Base-by-base conservation (phyloP, 108 stramenopile species). In the Cyclotella distinguenda region DNA sequence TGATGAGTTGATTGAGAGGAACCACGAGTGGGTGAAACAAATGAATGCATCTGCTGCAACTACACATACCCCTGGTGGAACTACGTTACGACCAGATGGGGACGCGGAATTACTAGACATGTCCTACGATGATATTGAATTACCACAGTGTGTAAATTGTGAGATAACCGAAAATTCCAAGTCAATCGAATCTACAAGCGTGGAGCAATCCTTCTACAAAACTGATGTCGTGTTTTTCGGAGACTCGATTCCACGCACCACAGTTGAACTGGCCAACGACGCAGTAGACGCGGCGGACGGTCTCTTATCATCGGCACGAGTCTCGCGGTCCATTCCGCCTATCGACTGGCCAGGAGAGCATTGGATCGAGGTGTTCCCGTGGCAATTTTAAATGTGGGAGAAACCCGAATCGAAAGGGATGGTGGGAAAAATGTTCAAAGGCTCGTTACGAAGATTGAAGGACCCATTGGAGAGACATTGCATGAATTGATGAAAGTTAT, bases 191-290 rank as follows among this genome's bases (percentile, higher is more conserved):
- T n/a, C n/a, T n/a, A n/a, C n/a, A n/a, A n/a, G n/a, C n/a, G n/a
- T n/a, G n/a, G n/a, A n/a, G 19, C 57, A 39, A 35, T 88, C 91
- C n/a, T 84, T 96, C 40, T 75, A 94, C 55, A 97, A 95, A 78
- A 95, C 97, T 0, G 90, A 86, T 26, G 94, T 97, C n/a, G 93
- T 95, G 15, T 97, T 97, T 64, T 95, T 94, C 54, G 97, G 97
- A 7, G 97, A 95, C 70, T 69, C 72, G 15, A 86, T 97, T n/a
- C 92, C 94, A 22, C 32, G 66, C 25, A 58, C 77, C n/a, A 76
- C 93, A 6, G 86, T 89, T 0, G 62, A 77, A 6, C 59, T 68
- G 9, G 87, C 87, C 34, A 63, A 78, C 27, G 81, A 74, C 0
- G 88, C 90, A 3, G 83, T 95, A 7, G 81, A 84, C 40, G 71